These are phyloP conservation scores for Scheffersomyces quercinus DNA, from an alignment of 1,139 yeast species.

Conservation along the genomic window DNA sequence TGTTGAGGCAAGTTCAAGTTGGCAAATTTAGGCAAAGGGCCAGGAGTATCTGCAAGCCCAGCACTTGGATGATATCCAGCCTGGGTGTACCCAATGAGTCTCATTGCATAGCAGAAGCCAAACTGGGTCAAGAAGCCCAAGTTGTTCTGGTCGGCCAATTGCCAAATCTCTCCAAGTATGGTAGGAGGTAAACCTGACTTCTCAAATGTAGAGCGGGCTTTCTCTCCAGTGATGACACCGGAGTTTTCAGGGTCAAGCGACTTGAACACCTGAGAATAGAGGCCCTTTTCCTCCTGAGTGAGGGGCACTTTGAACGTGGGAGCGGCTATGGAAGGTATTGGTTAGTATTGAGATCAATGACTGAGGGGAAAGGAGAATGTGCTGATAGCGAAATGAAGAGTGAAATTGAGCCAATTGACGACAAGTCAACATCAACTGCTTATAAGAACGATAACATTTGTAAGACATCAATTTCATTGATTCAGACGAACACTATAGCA, in stretches of 20 bases:
- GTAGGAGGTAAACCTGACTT: conserved; percentile 82
- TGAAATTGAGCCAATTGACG: no score
- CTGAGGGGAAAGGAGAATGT: no score
- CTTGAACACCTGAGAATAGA: conserved; percentile 73
- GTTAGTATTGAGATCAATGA: no score
- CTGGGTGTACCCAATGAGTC: conserved; percentile 89
- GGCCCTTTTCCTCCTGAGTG: conserved; percentile 75
- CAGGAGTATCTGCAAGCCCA: conserved; percentile 52
- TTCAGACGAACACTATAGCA: no score
- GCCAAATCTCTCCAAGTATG: conserved; percentile 90
- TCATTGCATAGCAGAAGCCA: conserved; percentile 83
- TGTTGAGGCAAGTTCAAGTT: conserved; percentile 28
- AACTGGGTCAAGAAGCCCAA: conserved; percentile 81
- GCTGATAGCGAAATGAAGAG: no score
- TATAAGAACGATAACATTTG: no score
- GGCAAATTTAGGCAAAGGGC: conserved; percentile 59
- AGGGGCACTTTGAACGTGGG: conserved; percentile 52
- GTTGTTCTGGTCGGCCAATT: conserved; percentile 80
- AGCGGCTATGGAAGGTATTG: conserved; percentile 14
- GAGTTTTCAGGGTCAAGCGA: conserved; percentile 76
- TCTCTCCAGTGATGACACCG: conserved; percentile 87
- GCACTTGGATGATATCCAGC: conserved; percentile 59
- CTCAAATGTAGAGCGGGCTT: conserved; percentile 83
- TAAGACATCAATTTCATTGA: no score
- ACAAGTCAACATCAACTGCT: no score